A percentile compares a stretch with the other conserved stretches of the same genome.
Conservation (phyloP, 257 asterid genomes). For the Forsythia suspensa region DNA sequence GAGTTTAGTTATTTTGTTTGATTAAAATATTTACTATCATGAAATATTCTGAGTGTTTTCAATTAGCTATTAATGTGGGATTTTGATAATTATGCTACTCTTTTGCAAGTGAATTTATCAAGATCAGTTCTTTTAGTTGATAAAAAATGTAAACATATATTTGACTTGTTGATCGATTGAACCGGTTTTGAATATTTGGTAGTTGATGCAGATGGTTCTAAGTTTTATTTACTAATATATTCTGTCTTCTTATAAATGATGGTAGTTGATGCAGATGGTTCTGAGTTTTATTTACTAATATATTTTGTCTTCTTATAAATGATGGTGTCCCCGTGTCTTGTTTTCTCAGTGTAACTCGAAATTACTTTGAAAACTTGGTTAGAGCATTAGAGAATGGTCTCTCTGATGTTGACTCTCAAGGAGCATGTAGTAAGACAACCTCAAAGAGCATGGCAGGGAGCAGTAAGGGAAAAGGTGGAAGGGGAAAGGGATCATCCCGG, state of each 20-base stretch:
- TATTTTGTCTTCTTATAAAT: background rate
- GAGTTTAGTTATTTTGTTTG: too few relatives aligned
- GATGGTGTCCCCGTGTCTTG: background rate
- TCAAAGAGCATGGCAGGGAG: constrained; percentile 55
- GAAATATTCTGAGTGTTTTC: background rate
- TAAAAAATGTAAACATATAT: background rate
- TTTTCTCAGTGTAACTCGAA: constrained; percentile 76
- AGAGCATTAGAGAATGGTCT: constrained; percentile 92
- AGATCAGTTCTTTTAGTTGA: background rate
- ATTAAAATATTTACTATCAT: too few relatives aligned
- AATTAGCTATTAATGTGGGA: background rate
- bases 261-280: background rate
- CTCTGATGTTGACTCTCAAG: constrained; percentile 82
- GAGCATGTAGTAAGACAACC: constrained; percentile 44
- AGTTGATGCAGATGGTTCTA: background rate
- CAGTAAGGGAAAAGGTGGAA: constrained; percentile 69
- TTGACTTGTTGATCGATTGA: background rate
- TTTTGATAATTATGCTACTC: background rate
- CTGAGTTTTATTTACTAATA: background rate
- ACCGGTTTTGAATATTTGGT: background rate
- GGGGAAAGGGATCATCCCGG: constrained; percentile 57
- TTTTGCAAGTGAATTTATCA: background rate
- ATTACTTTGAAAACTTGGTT: constrained; percentile 90
- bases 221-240: background rate
- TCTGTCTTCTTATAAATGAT: background rate